Evolutionary conservation across 306 rosid genomes (phyloP), one percentile per base, ranked within the genome.

Genomic region (Trichosanthes truncata): DNA sequence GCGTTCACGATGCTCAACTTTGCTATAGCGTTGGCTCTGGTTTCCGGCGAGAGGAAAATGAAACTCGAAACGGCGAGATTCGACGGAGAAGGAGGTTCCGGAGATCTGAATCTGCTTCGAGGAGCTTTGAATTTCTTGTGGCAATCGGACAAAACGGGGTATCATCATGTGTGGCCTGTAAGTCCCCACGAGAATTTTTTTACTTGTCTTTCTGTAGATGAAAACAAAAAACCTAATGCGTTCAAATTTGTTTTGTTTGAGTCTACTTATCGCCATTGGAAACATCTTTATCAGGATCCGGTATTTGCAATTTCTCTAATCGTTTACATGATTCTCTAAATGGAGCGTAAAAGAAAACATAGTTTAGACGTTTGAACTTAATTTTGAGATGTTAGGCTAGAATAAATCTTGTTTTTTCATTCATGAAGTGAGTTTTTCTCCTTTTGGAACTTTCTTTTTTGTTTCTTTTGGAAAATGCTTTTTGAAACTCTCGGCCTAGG

Each of bases 131-230:
- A 82, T 83, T 93, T 93, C 92, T 76, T 93, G 48, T 93, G 97
- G 98, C 92, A 88, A 59, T 33, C 97, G 3, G 83, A 67, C 5
- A 78, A 78, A 46, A 74, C 90, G 0, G 91, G 95, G 33, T 93
- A 93, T 76, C 83, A 82, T 11, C 98, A 90, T 69, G 90, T 87
- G 25, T 93, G 98, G 98, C 98, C 98, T 86, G 98, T 93, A 84
- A 87, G 80, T 60, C 3, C 6, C 35, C 6, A 17, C 9, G 3
- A 29, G 7, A 46, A 46, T 23, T 14, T 11, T 6, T 6, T 0
- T 21, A 20, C 51, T 17, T 36, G 20, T 5, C 14, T 29, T 23
- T 14, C 36, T 78, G 52, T 20, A 36, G 38, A 20, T 25, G 40
- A 25, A 45, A 45, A 40, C 36, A 26, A 15, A 75, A 49, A 52